These are phyloP conservation scores for Mycena latifolia DNA, from an alignment of 768 basidiomycete genomes.

Conservation along the genomic window DNA sequence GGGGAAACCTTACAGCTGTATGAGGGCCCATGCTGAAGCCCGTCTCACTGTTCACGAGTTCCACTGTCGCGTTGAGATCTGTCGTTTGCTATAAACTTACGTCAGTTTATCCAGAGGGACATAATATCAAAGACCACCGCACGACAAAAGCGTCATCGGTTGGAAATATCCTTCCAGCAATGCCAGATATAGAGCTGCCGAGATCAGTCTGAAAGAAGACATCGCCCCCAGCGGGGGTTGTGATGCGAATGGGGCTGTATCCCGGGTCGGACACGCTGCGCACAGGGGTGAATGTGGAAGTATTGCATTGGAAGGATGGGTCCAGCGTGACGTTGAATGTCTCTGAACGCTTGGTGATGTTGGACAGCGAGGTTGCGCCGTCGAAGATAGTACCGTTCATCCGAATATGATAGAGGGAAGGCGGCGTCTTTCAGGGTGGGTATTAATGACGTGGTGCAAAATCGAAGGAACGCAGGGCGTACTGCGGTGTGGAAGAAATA, in stretches of 20 bases:
- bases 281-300: constrained; percentile 1
- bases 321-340: background rate
- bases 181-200: no score
- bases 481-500: background rate
- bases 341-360: background rate
- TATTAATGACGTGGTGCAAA: no score
- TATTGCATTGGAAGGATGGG: background rate
- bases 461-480: background rate
- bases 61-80: no score
- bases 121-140: no score
- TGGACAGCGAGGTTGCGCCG: background rate
- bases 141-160: no score
- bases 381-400: constrained; percentile 9
- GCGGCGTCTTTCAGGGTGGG: background rate
- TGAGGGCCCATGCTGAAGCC: no score
- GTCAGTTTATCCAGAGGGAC: no score
- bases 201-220: background rate
- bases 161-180: no score
- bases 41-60: no score
- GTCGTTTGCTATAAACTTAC: no score
- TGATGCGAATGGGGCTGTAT: constrained; percentile 2
- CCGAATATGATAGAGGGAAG: background rate
- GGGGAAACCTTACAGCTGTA: no score
- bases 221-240: background rate
- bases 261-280: background rate